Percentiles rank a stretch among this genome's conserved stretches.
Evolutionary conservation across 2,329 filamentous ascomycete species (phyloP).

Genomic region (Pseudovirgaria hyperparasitica): DNA sequence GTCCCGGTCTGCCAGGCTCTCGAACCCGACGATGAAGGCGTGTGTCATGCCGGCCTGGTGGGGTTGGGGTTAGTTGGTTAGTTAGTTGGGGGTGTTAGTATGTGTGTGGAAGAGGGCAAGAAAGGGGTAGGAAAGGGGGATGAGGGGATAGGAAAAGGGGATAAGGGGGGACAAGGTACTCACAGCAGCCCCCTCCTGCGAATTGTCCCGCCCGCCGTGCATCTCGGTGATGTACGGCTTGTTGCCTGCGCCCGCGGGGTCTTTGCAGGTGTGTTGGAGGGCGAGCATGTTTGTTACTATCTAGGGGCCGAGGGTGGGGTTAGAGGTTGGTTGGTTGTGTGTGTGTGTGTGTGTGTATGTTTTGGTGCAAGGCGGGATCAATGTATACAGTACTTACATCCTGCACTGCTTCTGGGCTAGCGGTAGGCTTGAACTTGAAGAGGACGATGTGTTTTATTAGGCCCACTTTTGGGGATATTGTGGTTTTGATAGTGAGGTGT

Average conservation of each 20-base stretch:
- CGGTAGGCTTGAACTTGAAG: conserved; percentile 20
- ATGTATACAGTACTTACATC: conserved; percentile 10
- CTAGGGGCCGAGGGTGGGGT: too few species aligned
- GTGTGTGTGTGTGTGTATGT: too few species aligned
- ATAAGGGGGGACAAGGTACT: conserved; percentile 10
- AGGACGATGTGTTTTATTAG: conserved; percentile 19
- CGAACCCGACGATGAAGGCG: conserved; percentile 31
- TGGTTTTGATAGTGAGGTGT: too few species aligned
- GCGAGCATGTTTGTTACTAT: conserved; percentile 17
- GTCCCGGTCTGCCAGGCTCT: conserved; percentile 26
- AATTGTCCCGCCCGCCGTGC: conserved; percentile 19
- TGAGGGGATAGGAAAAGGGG: conserved; percentile 1
- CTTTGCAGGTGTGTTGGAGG: conserved; percentile 17
- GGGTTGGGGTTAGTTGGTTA: conserved; percentile 35
- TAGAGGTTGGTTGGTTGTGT: conserved; percentile 1
- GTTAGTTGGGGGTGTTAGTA: background rate
- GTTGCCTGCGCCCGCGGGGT: conserved; percentile 13
- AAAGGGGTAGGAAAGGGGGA: background rate
- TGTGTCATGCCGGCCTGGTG: conserved; percentile 32
- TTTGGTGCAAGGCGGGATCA: background rate
- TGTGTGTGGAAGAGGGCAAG: background rate
- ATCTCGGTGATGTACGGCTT: conserved; percentile 17
- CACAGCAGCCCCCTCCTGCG: conserved; percentile 17
- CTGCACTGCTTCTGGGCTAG: conserved; percentile 14
- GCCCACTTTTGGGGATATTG: too few species aligned